Conservation (phyloP, 352 stramenopile genomes). For the Phytophthora sojae region DNA sequence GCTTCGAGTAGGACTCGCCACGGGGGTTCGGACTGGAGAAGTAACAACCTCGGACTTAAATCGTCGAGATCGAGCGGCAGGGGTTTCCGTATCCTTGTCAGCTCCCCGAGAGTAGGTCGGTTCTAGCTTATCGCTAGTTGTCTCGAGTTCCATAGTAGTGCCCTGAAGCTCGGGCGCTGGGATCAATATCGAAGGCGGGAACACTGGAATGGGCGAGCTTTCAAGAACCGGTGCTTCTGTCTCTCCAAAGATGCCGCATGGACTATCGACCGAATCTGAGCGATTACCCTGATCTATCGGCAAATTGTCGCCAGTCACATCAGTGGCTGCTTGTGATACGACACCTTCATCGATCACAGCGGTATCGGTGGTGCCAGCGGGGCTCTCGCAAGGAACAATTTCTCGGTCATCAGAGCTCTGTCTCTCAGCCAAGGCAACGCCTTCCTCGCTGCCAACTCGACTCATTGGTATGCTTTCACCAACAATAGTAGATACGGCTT, state of each 20-base stretch:
- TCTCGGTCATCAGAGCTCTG: not conserved
- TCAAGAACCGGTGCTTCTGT: not conserved
- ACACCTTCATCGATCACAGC: not conserved
- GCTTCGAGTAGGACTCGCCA: not conserved
- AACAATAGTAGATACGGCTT: not conserved
- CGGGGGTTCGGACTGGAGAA: not conserved
- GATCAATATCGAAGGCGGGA: not conserved
- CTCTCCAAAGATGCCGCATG: no score
- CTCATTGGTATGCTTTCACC: not conserved
- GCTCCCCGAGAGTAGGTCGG: not conserved
- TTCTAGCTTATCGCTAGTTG: not conserved
- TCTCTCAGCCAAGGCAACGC: not conserved
- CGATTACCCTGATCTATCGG: not conserved
- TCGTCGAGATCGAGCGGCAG: not conserved
- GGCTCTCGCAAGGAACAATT: not conserved
- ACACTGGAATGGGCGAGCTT: not conserved
- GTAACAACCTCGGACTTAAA: not conserved
- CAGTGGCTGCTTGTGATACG: not conserved
- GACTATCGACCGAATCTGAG: not conserved
- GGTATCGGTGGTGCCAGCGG: not conserved
- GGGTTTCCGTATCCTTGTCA: not conserved
- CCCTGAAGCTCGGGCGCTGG: not conserved
- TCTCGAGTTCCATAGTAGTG: not conserved
- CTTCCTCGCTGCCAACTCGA: not conserved
- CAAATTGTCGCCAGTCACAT: not conserved